Base-by-base conservation (phyloP, 192 early-diverging fungal species). In the Podila horticola region DNA sequence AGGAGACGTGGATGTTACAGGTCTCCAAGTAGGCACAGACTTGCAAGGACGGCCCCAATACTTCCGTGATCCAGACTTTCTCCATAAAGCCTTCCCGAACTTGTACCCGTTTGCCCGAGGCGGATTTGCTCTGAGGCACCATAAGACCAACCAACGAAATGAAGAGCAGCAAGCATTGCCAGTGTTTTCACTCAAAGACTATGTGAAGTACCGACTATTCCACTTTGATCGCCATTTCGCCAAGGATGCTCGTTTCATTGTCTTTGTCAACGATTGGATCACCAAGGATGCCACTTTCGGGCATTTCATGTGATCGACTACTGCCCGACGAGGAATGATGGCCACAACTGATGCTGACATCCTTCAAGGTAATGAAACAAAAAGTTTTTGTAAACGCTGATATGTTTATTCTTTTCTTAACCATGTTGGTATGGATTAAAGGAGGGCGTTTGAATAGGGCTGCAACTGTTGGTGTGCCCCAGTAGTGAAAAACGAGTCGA, bases 191-290 rank as follows among this genome's bases (percentile, higher is more conserved):
- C 26, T 62, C 29, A 31, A 41, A 17, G 58, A 28, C 12, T 70
- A 70, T n/a, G 68, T 59, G 0, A 70, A 70, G 24, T 70, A 70
- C 30, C 3, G 58, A 5, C 12, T 70, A 1, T 17, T 28, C 4
- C 68, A 70, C 24, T 70, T 70, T 33, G 58, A 70, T 38, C 58
- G 58, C 1, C 3, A 9, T 4, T 70, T 70, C 41, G 59, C 68
- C 4, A 50, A 9, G 20, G 62, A 70, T 50, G 13, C 19, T 19
- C 34, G 68, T 6, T 70, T 70, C 28, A 50, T 70, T 31, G 1
- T 28, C 5, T 62, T 62, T 17, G 62, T 70, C 2, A 7, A 7
- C 10, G 68, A 70, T 22, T 62, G 58, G 58, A 28, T 70, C 1
- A 11, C 24, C n/a, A 70, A 70, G 28, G 26, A 60, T 17, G 22